A percentile compares a stretch with the other conserved stretches of the same genome.
Conservation (phyloP, 2,329 filamentous ascomycete species). For the Thelonectria discophora region DNA sequence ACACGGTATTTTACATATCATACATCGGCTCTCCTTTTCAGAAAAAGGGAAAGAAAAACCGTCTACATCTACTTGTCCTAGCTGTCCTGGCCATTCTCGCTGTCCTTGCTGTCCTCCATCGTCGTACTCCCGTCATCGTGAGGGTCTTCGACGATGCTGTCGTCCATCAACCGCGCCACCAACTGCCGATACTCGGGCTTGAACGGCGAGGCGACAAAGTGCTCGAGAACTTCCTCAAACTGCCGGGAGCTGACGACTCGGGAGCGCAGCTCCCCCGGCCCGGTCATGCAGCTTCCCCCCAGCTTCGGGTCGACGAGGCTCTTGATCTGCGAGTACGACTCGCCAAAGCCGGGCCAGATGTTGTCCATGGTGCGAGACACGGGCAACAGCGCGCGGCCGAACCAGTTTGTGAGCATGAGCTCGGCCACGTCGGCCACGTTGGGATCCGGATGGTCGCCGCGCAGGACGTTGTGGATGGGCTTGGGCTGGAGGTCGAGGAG, state of each 20-base stretch:
- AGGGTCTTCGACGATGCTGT: conserved; percentile 33
- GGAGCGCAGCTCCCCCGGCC: conserved; percentile 53
- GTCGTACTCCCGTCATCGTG: no score
- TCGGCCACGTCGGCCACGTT: conserved; percentile 62
- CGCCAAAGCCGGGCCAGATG: conserved; percentile 68
- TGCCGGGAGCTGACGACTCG: conserved; percentile 63
- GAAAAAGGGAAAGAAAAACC: no score
- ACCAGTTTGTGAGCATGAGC: conserved; percentile 53
- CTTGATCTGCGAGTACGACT: conserved; percentile 59
- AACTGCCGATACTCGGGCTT: conserved; percentile 59
- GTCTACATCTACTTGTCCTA: neutral
- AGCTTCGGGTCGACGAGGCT: conserved; percentile 57
- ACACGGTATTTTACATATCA: neutral
- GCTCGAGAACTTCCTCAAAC: conserved; percentile 65
- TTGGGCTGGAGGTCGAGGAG: conserved; percentile 78
- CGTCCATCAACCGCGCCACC: conserved; percentile 53
- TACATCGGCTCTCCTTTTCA: neutral
- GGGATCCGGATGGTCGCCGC: conserved; percentile 48
- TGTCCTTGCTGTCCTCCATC: no score
- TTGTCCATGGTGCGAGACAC: conserved; percentile 57
- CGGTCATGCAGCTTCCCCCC: conserved; percentile 56
- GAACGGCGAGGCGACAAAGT: conserved; percentile 74
- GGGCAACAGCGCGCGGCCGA: conserved; percentile 56
- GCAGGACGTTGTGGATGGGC: conserved; percentile 59
- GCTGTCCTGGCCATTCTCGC: no score